Evolutionary conservation across 805 yeast species (phyloP), one percentile per base, ranked within the genome.

Genomic region (Candida caryicola): DNA sequence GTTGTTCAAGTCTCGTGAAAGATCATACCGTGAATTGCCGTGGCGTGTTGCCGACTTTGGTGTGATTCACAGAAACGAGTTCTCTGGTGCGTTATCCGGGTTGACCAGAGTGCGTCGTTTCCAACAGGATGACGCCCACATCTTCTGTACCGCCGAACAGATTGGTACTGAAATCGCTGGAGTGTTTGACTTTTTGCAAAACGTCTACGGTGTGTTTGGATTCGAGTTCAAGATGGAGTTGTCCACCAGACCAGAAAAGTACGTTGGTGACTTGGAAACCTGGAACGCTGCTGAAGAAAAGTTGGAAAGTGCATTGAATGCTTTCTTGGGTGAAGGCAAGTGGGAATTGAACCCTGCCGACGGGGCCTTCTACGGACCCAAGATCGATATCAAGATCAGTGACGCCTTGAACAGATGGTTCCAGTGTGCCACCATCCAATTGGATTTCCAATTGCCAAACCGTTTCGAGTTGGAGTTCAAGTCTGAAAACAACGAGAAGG

Each of bases 71-170:
- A 82, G 99, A 75, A 91, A 91, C 64, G 99, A 91, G 68, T 86
- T 84, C 54, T 81, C 93, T 29, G 98, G 98, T 67, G 97, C 98
- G 9, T 74, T 91, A 50, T 81, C 96, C 29, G 74, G 74, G 25
- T 80, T 91, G 64, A 93, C 99, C 40, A 85, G 99, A 71, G 98
- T 93, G 33, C 85, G 99, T 72, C 82, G 98, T 69, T 91, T 91
- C 85, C 99, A 91, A 69, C 99, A 91, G 73, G 99, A 91, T 66
- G 99, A 91, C 69, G 97, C 96, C 33, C 99, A 91, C 65, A 91
- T 91, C 51, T 91, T 91, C 84, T 93, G 98, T 75, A 81, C 88
- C 39, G 81, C 77, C 51, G 95, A 84, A 46, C 98, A 91, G 73
- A 88, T 91, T 52, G 95, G 81, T 60, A 63, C 69, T 37, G 98